These are phyloP conservation scores for Aspergillus puulaauensis DNA, from an alignment of 2,329 filamentous ascomycete species.

Conservation along the genomic window DNA sequence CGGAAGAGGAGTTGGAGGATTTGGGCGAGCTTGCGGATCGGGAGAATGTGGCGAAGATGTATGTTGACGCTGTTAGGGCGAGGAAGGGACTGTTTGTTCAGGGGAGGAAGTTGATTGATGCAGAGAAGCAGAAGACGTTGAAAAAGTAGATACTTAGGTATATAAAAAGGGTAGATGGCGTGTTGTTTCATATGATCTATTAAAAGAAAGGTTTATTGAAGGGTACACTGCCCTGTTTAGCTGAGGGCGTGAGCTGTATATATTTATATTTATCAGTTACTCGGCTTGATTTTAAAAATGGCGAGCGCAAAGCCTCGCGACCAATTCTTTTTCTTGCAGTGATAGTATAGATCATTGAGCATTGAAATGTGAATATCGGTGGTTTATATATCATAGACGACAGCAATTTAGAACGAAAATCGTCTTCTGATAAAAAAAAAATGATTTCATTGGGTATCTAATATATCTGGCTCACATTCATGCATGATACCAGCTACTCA, in stretches of 20 bases:
- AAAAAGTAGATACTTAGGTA: constrained; percentile 50
- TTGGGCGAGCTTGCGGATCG: constrained; percentile 87
- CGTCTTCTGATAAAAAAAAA: neutral
- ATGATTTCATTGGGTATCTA: constrained; percentile 10
- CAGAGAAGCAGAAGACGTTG: constrained; percentile 84
- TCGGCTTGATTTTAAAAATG: neutral
- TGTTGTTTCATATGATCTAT: neutral
- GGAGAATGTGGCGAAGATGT: constrained; percentile 94
- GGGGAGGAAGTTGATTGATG: constrained; percentile 73
- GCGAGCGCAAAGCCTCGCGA: neutral
- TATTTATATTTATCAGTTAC: neutral
- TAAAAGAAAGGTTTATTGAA: neutral
- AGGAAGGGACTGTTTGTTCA: constrained; percentile 87
- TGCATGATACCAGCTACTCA: neutral
- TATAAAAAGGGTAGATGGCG: neutral
- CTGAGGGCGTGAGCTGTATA: neutral
- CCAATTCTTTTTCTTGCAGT: constrained; percentile 37
- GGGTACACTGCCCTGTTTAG: neutral
- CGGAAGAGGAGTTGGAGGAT: constrained; percentile 95
- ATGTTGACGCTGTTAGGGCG: constrained; percentile 84
- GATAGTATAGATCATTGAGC: constrained; percentile 43
- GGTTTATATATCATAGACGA: constrained; percentile 1
- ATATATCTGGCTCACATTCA: neutral
- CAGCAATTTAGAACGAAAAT: neutral
- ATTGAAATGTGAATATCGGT: constrained; percentile 44